Base-by-base conservation (phyloP, 306 rosid genomes). In the Alnus glutinosa region DNA sequence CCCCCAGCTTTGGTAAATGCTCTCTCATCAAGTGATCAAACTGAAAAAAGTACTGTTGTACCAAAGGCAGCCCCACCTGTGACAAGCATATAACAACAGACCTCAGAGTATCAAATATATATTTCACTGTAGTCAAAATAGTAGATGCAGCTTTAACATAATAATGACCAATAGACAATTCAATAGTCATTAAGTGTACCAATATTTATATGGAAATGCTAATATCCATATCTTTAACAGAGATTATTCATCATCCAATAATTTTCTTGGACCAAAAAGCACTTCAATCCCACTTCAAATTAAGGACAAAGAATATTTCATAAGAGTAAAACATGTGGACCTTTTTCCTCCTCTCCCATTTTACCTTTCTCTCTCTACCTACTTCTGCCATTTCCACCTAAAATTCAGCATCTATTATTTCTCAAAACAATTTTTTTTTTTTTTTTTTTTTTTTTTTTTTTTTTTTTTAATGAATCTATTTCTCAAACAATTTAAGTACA, bases 21-120 rank as follows among this genome's bases (percentile, higher is more conserved):
- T 95, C 98, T 79, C 80, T 86, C 78, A 95, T 92, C 86, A 93
- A 80, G 80, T 73, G 85, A 34, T 93, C 97, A 52, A 93, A 89
- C 85, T 93, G 97, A 89, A 76, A 95, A 67, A 95, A 90, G 85
- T 95, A 93, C 81, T 91, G 99, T 68, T 95, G 99, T 67, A 95
- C 99, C 71, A 95, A 86, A 74, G 99, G 99, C 85, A 95, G 86
- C 80, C 99, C 99, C 5, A 90, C 92, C 99, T 95, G 54, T 34
- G 14, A 36, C 72, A 72, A 36, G 75, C 50, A 82, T 47, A 85
- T 70, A 76, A 78, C 49, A 55, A 63, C 54, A 75, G 59, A 14
- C 47, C 63, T 78, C 67, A 71, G 77, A 71, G 36, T 52, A 74
- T 55, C 36, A 58, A 78, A 48, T 71, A 82, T 76, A 61, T 55